These are phyloP conservation scores for Jackrogersella multiformis DNA, from an alignment of 495 filamentous ascomycete species.

Conservation along the genomic window DNA sequence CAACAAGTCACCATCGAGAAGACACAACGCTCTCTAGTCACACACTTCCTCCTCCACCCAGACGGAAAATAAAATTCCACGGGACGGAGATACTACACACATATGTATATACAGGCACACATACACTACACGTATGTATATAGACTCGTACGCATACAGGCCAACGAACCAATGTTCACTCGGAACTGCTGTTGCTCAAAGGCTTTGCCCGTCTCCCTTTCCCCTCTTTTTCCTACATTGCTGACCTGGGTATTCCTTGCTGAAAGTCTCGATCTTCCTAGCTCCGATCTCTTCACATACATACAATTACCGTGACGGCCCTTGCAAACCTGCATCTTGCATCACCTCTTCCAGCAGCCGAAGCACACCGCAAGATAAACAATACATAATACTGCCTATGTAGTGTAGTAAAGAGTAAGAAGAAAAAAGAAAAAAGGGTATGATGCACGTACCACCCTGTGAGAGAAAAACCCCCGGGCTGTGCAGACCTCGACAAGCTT, in stretches of 20 bases:
- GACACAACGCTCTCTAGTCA: slow-evolving; percentile 12
- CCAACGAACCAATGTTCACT: slow-evolving; percentile 32
- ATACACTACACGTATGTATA: background rate
- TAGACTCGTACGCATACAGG: slow-evolving; percentile 15
- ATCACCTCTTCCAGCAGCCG: slow-evolving; percentile 25
- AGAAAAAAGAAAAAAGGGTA: background rate
- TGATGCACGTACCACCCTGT: slow-evolving; percentile 30
- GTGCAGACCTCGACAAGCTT: slow-evolving; percentile 24
- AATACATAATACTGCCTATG: too few species aligned
- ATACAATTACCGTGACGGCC: slow-evolving; percentile 36
- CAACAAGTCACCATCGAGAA: slow-evolving; percentile 29
- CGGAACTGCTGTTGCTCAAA: slow-evolving; percentile 16
- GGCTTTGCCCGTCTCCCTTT: slow-evolving; percentile 19
- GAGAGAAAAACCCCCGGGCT: slow-evolving; percentile 11
- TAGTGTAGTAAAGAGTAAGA: background rate
- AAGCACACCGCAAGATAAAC: slow-evolving; percentile 39
- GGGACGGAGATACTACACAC: slow-evolving; percentile 20
- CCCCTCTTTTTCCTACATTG: slow-evolving; percentile 28
- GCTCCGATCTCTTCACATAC: slow-evolving; percentile 35
- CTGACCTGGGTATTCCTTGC: slow-evolving; percentile 38
- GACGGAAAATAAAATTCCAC: slow-evolving; percentile 17
- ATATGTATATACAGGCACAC: slow-evolving; percentile 18
- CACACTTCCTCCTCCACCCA: slow-evolving; percentile 23
- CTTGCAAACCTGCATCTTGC: slow-evolving; percentile 39
- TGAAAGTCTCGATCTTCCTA: slow-evolving; percentile 35